A percentile compares a stretch with the other conserved stretches of the same genome.
phyloP scores from a whole-genome alignment of 164 flowering plant species.

The Tetrastigma voinierianum region DNA sequence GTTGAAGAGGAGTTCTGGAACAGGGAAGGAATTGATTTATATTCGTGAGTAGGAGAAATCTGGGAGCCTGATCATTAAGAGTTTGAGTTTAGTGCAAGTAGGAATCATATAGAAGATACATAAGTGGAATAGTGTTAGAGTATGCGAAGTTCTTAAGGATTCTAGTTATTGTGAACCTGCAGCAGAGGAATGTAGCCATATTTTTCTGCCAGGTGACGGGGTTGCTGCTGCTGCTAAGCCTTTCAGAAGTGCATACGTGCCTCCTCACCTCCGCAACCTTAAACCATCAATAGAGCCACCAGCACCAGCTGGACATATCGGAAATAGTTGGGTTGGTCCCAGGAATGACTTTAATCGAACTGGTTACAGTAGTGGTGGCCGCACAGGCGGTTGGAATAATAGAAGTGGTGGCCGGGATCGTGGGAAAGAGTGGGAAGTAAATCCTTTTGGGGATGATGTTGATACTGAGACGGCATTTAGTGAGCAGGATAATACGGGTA shows the following conservation, averaged over 20 bases:
- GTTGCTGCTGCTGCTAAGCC: conserved; percentile 26
- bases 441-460: conserved; percentile 53
- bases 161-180: conserved; percentile 50
- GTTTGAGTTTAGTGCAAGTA: neutral
- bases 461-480: conserved; percentile 20
- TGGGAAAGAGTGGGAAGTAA: conserved; percentile 54
- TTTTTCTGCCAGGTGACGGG: conserved; percentile 29
- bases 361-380: conserved; percentile 31
- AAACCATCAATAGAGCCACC: conserved; percentile 43
- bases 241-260: conserved; percentile 57
- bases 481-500: conserved; percentile 58
- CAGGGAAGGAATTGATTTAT: neutral
- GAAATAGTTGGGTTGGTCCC: conserved; percentile 22
- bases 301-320: conserved; percentile 24
- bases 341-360: conserved; percentile 17
- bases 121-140: conserved; percentile 9
- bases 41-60: neutral
- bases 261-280: conserved; percentile 75
- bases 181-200: conserved; percentile 47
- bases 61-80: neutral
- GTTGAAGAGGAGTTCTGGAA: neutral
- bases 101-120: neutral
- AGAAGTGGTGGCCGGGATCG: conserved; percentile 55
- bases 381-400: conserved; percentile 39
- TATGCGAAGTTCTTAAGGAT: conserved; percentile 63